Base-by-base conservation (phyloP, 371 early-diverging fungal species). In the Rozella allomycis region DNA sequence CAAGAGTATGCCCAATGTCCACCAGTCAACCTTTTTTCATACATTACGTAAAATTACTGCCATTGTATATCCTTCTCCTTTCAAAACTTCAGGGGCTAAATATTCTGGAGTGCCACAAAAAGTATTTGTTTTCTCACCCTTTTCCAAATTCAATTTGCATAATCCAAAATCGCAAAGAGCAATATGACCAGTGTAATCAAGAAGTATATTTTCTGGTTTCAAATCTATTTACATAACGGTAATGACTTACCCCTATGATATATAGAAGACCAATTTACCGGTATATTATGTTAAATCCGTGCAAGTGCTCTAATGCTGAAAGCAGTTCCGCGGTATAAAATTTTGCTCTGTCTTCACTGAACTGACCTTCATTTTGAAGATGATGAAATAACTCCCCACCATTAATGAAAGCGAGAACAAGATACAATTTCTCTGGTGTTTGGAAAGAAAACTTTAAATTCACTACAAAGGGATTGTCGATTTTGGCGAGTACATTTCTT, bases 131-230 rank as follows among this genome's bases (percentile, higher is more conserved):
- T 59, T 65, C 31, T 55, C 55, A 26, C 64, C 60, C 28, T 63
- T 57, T 20, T 51, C 53, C 48, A 80, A 78, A 21, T 69, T 60
- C 38, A 70, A 62, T 54, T 90, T 90, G 65, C 91, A 91, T 40
- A 97, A 68, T 0, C 97, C 96, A 60, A 93, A 93, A 63, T 96
- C 97, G 50, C 82, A 80, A 20, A 97, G 65, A 4, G 86, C 86
- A 48, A 97, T 87, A 54, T 93, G 93, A 13, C 41, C 44, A 20
- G 50, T 52, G 20, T 33, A 37, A 52, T 81, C 83, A n/a, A 93
- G 50, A 36, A 93, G 57, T 34, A 97, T 87, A 53, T 93, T 93
- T 46, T 93, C 94, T 5, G 87, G 90, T 44, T 87, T 87, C 21
- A 88, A 56, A 50, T 87, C 94, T 34, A 78, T 64, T n/a, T 28